Conservation (phyloP, 2,329 filamentous ascomycete genomes). For the Colletotrichum sp. region DNA sequence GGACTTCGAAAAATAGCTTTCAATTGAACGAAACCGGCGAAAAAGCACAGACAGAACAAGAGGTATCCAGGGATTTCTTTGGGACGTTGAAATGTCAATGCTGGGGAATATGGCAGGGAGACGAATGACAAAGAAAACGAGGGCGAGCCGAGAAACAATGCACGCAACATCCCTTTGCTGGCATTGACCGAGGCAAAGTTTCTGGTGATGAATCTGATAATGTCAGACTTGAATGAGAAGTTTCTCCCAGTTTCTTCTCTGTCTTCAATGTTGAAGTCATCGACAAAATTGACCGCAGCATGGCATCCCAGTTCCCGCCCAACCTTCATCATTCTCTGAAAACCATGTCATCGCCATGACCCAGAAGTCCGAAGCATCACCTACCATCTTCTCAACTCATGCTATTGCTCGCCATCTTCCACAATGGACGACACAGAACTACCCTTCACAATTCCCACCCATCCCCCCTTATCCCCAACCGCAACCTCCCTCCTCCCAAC, state of each 20-base stretch:
- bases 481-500: background rate
- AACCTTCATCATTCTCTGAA: background rate
- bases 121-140: background rate
- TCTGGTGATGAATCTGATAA: background rate
- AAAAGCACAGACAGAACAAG: background rate
- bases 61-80: background rate
- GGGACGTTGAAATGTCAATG: background rate
- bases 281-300: accelerated
- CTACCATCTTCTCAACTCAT: no score
- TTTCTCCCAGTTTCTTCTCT: background rate
- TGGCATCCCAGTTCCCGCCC: background rate
- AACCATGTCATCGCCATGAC: background rate
- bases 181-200: background rate
- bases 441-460: background rate
- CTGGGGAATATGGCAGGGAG: background rate
- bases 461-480: background rate
- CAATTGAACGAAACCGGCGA: background rate
- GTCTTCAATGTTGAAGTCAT: background rate
- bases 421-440: background rate
- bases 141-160: background rate
- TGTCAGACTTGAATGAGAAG: background rate
- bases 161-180: background rate
- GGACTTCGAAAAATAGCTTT: background rate
- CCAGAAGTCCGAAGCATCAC: background rate
- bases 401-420: no score